Base-by-base conservation (phyloP, 805 yeast species). In the Candida chilensis region DNA sequence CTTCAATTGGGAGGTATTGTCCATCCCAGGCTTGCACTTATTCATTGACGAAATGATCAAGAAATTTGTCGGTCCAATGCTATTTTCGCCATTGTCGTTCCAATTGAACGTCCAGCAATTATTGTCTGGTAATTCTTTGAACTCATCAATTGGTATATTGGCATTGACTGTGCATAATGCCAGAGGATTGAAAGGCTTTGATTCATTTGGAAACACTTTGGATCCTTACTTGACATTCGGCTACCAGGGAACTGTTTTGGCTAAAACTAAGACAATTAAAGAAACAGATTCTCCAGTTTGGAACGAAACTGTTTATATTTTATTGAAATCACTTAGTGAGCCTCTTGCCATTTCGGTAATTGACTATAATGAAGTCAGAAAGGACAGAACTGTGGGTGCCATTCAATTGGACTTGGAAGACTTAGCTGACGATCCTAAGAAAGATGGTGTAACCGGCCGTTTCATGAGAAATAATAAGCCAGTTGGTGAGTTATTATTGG, bases 21-120 rank as follows among this genome's bases (percentile, higher is more conserved):
- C 81, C 29, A 55, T 92, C 32, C 99, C 99, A 10, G 98, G 98
- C 27, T 60, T 92, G 31, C 74, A 73, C 41, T 74, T 85, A 31
- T 73, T 86, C 47, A 79, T 90, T 45, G 80, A 82, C 51, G 86
- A 81, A 47, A 78, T 88, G 85, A 74, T 87, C 16, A 74, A 71
- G 45, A 84, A 87, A 50, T 88, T 80, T 56, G 77, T 74, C 31
- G 97, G 97, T 7, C 92, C 96, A 18, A 73, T 92, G 63, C 48
- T 90, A 29, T 81, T 85, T 45, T 67, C 82, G 27, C 99, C 99
- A 10, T 78, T 92, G 39, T 86, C 96, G 3, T 83, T 88, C 66
- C 95, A 92, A 61, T 60, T 92, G 50, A 92, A 94, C 46, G 71
- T 92, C 27, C 95, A 94, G 49, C 96, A 87, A 58, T 61, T 92